Evolutionary conservation across 768 basidiomycete species (phyloP).

Genomic region (Phanerodontia chrysosporium): DNA sequence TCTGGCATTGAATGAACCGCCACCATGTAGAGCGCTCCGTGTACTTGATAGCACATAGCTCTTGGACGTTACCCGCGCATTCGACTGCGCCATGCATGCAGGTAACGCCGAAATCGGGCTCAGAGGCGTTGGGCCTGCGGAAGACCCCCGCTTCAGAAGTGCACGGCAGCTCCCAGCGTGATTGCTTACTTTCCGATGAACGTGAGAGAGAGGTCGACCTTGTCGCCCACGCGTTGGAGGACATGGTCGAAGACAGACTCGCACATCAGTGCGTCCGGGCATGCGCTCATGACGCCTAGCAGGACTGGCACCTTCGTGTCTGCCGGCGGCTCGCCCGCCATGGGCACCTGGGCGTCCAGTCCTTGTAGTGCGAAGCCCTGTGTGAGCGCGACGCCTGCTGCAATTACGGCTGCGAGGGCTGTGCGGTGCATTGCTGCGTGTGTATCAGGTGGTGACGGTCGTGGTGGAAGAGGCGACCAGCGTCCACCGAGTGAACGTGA

Average conservation of each 20-base stretch:
- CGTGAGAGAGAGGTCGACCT: constrained; percentile 63
- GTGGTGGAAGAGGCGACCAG: not conserved
- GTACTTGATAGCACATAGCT: constrained; percentile 74
- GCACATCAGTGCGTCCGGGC: constrained; percentile 82
- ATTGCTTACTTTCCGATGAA: constrained; percentile 72
- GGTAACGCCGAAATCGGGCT: constrained; percentile 68
- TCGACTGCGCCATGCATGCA: constrained; percentile 81
- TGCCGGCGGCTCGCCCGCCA: constrained; percentile 12
- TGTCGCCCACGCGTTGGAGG: constrained; percentile 52
- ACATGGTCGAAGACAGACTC: constrained; percentile 76
- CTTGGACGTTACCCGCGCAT: constrained; percentile 86
- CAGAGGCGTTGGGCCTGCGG: constrained; percentile 55
- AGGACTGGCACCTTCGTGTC: constrained; percentile 45
- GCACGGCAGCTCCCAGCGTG: too few relatives aligned
- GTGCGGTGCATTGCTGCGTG: not conserved
- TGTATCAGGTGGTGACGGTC: not conserved
- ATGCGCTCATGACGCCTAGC: constrained; percentile 63
- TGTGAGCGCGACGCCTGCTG: not conserved
- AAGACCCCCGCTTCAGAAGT: not conserved
- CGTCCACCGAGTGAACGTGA: not conserved
- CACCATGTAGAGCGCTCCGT: constrained; percentile 62
- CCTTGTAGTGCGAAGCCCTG: not conserved
- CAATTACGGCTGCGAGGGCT: not conserved
- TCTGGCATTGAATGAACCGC: constrained; percentile 80
- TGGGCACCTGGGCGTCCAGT: constrained; percentile 1